Evolutionary conservation across 805 yeast species (phyloP), one percentile per base, ranked within the genome.

Genomic region (Sugiyamaella valdiviana): DNA sequence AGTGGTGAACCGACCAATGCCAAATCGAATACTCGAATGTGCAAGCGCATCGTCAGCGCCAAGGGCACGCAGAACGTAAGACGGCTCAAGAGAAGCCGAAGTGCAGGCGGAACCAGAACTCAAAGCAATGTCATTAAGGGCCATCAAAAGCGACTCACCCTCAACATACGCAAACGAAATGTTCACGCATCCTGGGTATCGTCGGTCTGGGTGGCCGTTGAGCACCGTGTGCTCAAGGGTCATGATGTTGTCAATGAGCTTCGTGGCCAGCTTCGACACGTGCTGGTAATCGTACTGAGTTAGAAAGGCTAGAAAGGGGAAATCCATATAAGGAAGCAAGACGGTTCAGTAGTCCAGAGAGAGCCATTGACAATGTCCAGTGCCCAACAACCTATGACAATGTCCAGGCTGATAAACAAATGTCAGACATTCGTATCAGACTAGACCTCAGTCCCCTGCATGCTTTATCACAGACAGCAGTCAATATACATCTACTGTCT

Each of bases 1-100:
- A 14, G 99, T 93, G 44, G 98, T 91, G 70, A 91, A 93, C 65
- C 99, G 77, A 52, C 99, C 98, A 62, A 93, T 80, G 57, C 99
- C 99, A 60, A 93, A 93, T 66, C 99, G 80, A 61, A 93, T 93
- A 21, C 96, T 86, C n/a, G 97, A 89, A 69, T 93, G 99, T 3
- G 99, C 99, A 60, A 93, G 74, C 3, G 97, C 97, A 63, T 93
- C 99, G 67, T 91, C 98, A 14, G 95, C 96, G 48, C 99, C 99
- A 42, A 93, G 74, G 0, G 99, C 98, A 60, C 90, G 95, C 61
- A 93, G 76, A 37, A 93, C 99, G 61, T 93, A 93, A 5, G 96
- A 88, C 10, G 99, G 99, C 68, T 93, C 99, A 63, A 93, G 76
- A 2, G 98, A 93, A 0, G 99, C 97, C 22, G 98, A 91, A 2